phyloP scores from a whole-genome alignment of 1,139 yeast species.

The Yamadazyma taylorii region DNA sequence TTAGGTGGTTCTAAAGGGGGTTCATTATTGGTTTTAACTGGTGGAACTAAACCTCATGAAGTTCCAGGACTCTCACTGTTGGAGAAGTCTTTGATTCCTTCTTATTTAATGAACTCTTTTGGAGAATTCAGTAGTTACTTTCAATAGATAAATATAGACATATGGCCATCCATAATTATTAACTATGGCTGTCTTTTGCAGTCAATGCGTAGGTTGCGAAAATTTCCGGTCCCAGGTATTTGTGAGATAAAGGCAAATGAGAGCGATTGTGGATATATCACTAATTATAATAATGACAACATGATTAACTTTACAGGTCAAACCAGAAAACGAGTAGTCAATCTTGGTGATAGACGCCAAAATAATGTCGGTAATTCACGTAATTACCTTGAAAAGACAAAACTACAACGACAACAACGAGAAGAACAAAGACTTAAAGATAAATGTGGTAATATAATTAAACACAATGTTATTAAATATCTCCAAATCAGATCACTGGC shows the following conservation, averaged over 20 bases:
- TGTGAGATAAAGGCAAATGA: neutral
- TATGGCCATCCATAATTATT: too few species aligned
- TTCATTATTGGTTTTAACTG: slow-evolving; percentile 36
- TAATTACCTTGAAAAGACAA: slow-evolving; percentile 54
- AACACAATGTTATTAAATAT: slow-evolving; percentile 42
- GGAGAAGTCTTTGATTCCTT: slow-evolving; percentile 27
- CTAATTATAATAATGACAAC: neutral
- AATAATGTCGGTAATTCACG: slow-evolving; percentile 15
- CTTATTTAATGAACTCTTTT: slow-evolving; percentile 31
- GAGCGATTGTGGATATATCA: too few species aligned
- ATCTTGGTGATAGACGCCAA: slow-evolving; percentile 61
- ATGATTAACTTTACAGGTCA: slow-evolving; percentile 69
- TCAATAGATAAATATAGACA: slow-evolving; percentile 2
- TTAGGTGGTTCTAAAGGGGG: slow-evolving; percentile 34
- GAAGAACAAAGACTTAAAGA: slow-evolving; percentile 53
- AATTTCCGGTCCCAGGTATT: too few species aligned
- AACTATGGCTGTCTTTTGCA: too few species aligned
- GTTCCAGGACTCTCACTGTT: slow-evolving; percentile 20
- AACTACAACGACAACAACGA: slow-evolving; percentile 64
- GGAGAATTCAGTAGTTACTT: slow-evolving; percentile 24
- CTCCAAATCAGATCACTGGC: slow-evolving; percentile 23
- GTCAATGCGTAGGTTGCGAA: neutral
- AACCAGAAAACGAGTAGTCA: slow-evolving; percentile 62
- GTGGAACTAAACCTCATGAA: slow-evolving; percentile 34
- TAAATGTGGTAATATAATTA: slow-evolving; percentile 52